Evolutionary conservation across 176 grass and related monocot genomes (phyloP).

Genomic region (Echinochloa phyllopogon): DNA sequence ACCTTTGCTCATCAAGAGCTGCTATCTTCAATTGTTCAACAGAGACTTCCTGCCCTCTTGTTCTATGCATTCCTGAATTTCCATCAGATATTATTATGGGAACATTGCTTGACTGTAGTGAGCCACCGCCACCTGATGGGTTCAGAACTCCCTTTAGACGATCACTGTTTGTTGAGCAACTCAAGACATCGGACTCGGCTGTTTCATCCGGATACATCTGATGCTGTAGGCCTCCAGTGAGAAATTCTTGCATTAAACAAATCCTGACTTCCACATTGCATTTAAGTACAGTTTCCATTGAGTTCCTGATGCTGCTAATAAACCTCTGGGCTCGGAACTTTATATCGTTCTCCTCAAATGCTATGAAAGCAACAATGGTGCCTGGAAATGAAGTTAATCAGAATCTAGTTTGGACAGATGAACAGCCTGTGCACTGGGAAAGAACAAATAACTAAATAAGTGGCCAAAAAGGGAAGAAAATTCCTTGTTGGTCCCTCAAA

Average conservation of each 20-base stretch:
- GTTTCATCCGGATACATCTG: slow-evolving; percentile 31
- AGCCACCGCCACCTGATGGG: slow-evolving; percentile 34
- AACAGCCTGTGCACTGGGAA: slow-evolving; percentile 5
- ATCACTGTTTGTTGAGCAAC: slow-evolving; percentile 58
- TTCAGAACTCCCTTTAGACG: slow-evolving; percentile 50
- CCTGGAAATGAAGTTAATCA: slow-evolving; percentile 49
- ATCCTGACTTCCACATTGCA: slow-evolving; percentile 77
- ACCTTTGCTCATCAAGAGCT: slow-evolving; percentile 72
- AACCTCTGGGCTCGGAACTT: slow-evolving; percentile 89
- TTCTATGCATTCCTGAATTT: slow-evolving; percentile 41
- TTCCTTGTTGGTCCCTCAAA: neutral
- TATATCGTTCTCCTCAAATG: slow-evolving; percentile 75
- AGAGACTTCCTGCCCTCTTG: slow-evolving; percentile 44
- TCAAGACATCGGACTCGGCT: slow-evolving; percentile 52
- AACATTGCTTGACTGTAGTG: slow-evolving; percentile 21
- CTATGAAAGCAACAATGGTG: slow-evolving; percentile 70
- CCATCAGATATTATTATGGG: slow-evolving; percentile 20
- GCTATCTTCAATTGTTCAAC: slow-evolving; percentile 27
- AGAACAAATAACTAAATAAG: slow-evolving; percentile 33
- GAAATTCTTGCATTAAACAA: slow-evolving; percentile 56
- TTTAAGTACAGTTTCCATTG: slow-evolving; percentile 83
- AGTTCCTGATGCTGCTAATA: slow-evolving; percentile 91
- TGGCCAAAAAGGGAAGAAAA: neutral
- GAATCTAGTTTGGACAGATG: slow-evolving; percentile 5
- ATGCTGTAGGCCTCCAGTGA: slow-evolving; percentile 41